These are phyloP conservation scores for Myotisia sp. DNA, from an alignment of 2,329 filamentous ascomycete genomes.

Conservation along the genomic window DNA sequence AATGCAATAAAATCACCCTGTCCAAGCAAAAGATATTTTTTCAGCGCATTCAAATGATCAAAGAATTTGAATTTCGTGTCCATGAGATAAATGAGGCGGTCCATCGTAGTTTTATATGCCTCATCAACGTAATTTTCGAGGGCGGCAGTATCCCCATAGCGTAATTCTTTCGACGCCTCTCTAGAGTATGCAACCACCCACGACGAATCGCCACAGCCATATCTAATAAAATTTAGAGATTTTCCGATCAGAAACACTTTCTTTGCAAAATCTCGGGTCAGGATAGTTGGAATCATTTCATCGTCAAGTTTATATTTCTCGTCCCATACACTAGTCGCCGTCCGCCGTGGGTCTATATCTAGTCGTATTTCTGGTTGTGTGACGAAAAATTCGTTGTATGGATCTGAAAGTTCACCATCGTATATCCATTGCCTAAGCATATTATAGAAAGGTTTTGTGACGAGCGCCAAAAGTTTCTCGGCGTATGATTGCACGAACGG, in stretches of 20 bases:
- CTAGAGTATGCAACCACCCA: constrained; percentile 97
- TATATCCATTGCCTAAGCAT: constrained; percentile 97
- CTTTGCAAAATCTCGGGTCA: constrained; percentile 82
- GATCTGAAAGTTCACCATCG: constrained; percentile 92
- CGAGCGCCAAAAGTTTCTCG: constrained; percentile 69
- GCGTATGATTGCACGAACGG: constrained; percentile 89
- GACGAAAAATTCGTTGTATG: constrained; percentile 91
- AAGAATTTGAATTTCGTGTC: constrained; percentile 88
- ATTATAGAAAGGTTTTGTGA: constrained; percentile 90
- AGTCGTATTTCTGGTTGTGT: constrained; percentile 55
- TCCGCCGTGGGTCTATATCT: constrained; percentile 34
- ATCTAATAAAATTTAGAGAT: constrained; percentile 92
- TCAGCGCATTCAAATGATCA: constrained; percentile 78
- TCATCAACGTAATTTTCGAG: constrained; percentile 90
- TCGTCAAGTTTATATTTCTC: constrained; percentile 84
- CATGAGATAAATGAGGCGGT: constrained; percentile 84
- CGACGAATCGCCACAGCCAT: constrained; percentile 80
- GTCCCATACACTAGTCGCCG: constrained; percentile 86
- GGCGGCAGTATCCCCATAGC: constrained; percentile 83
- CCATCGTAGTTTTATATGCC: constrained; percentile 97
- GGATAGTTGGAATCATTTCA: constrained; percentile 81
- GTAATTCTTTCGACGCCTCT: constrained; percentile 75
- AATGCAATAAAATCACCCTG: constrained; percentile 95
- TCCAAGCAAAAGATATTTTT: constrained; percentile 85
- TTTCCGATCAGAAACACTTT: constrained; percentile 97